Conservation (phyloP, 2,329 filamentous ascomycete genomes). For the Pseudocercospora crystallina region DNA sequence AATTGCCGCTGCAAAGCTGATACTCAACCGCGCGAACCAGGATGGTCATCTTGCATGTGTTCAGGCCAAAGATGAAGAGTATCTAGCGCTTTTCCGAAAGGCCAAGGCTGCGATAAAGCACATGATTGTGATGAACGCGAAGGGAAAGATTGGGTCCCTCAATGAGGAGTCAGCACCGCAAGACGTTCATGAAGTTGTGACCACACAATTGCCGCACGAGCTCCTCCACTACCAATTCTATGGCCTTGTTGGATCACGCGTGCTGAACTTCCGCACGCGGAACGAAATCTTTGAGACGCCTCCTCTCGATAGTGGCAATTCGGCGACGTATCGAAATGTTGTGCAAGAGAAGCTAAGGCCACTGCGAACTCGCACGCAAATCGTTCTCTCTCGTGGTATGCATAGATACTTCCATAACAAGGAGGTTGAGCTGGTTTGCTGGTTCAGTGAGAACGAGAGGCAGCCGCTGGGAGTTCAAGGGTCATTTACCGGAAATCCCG, state of each 20-base stretch:
- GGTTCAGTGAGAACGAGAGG: conserved; percentile 74
- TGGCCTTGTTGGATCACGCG: conserved; percentile 74
- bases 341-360: conserved; percentile 72
- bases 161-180: conserved; percentile 72
- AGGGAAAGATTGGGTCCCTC: conserved; percentile 74
- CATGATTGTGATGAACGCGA: conserved; percentile 75
- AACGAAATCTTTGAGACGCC: conserved; percentile 75
- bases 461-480: conserved; percentile 41
- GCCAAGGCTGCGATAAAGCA: conserved; percentile 84
- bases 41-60: conserved; percentile 73
- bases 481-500: conserved; percentile 11
- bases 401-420: conserved; percentile 82
- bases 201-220: conserved; percentile 1
- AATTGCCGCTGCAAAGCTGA: conserved; percentile 73
- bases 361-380: conserved; percentile 72
- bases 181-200: conserved; percentile 85
- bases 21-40: conserved; percentile 65
- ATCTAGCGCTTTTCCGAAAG: conserved; percentile 82
- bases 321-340: conserved; percentile 76
- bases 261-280: conserved; percentile 80
- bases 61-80: conserved; percentile 77
- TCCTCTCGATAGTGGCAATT: conserved; percentile 80
- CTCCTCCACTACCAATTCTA: conserved; percentile 67
- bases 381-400: conserved; percentile 74
- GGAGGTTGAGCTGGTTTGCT: conserved; percentile 73